These are phyloP conservation scores for Malassezia brasiliensis DNA, from an alignment of 1,284 basidiomycete genomes.

Conservation along the genomic window DNA sequence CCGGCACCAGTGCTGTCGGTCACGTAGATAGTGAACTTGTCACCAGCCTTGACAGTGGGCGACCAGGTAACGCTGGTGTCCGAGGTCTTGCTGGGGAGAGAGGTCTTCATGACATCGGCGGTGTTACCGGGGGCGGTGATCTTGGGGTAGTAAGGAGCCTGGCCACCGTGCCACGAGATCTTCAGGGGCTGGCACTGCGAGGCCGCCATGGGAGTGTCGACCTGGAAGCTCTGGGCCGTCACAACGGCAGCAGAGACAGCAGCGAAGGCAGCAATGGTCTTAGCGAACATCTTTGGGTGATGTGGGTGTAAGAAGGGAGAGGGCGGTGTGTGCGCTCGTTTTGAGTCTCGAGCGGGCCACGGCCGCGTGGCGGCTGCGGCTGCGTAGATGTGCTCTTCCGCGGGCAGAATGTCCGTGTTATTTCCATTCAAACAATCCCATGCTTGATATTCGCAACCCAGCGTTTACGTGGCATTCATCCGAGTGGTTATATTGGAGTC, in stretches of 20 bases:
- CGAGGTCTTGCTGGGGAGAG: neutral
- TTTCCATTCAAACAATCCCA: neutral
- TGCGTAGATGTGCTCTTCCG: neutral
- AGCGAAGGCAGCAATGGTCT: conserved; percentile 13
- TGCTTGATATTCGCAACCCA: neutral
- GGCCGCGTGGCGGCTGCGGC: conserved; percentile 6
- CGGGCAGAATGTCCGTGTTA: conserved; percentile 6
- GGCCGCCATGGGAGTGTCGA: conserved; percentile 19
- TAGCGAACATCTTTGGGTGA: conserved; percentile 12
- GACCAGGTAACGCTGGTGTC: conserved; percentile 16
- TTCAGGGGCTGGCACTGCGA: conserved; percentile 23
- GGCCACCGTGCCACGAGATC: conserved; percentile 22
- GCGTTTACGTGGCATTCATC: neutral
- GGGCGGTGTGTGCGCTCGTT: neutral
- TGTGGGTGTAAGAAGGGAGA: neutral
- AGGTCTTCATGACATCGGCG: neutral
- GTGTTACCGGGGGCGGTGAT: conserved; percentile 14
- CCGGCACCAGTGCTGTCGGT: conserved; percentile 18
- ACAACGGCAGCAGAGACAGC: conserved; percentile 16
- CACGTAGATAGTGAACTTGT: conserved; percentile 18
- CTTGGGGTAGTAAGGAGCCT: conserved; percentile 18
- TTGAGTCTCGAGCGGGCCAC: conserved; percentile 12
- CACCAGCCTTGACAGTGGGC: conserved; percentile 16
- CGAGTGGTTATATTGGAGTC: neutral
- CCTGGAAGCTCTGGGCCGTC: conserved; percentile 12